Evolutionary conservation across 176 grass and related monocot genomes (phyloP).

Genomic region (Thinopyrum elongatum): DNA sequence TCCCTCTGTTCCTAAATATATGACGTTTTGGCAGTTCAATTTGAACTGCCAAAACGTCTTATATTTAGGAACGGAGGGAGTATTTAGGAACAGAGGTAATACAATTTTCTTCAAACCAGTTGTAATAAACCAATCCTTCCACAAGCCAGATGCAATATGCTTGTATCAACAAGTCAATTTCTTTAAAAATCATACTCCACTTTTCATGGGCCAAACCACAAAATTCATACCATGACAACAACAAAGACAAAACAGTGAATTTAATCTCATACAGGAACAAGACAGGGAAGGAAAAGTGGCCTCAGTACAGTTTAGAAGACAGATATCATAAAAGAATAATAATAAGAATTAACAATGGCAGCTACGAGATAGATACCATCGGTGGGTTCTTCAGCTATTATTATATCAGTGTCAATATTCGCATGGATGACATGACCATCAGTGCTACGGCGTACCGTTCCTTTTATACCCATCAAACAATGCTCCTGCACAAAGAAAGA

Average conservation of each 20-base stretch:
- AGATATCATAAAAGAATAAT: conserved; percentile 1
- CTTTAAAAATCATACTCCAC: background rate
- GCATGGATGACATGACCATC: conserved; percentile 98
- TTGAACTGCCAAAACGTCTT: too few species aligned
- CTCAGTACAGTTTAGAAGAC: conserved; percentile 2
- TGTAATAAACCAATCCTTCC: background rate
- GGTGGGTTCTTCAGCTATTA: conserved; percentile 88
- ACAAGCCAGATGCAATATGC: background rate
- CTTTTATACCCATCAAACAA: conserved; percentile 99
- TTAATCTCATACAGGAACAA: background rate
- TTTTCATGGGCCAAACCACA: background rate
- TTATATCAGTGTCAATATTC: conserved; percentile 98
- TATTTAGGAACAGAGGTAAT: too few species aligned
- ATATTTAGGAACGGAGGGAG: too few species aligned
- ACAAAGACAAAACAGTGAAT: conserved; percentile 1
- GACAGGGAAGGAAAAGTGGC: background rate
- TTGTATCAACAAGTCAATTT: background rate
- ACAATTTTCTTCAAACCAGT: background rate
- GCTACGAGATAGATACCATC: conserved; percentile 57
- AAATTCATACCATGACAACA: conserved; percentile 1
- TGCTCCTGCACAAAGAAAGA: conserved; percentile 76
- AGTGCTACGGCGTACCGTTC: conserved; percentile 94
- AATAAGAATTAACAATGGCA: background rate
- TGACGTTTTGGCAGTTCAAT: too few species aligned
- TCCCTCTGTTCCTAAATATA: too few species aligned